Conservation (phyloP, 2,329 filamentous ascomycete genomes). For the Talaromyces sp. region DNA sequence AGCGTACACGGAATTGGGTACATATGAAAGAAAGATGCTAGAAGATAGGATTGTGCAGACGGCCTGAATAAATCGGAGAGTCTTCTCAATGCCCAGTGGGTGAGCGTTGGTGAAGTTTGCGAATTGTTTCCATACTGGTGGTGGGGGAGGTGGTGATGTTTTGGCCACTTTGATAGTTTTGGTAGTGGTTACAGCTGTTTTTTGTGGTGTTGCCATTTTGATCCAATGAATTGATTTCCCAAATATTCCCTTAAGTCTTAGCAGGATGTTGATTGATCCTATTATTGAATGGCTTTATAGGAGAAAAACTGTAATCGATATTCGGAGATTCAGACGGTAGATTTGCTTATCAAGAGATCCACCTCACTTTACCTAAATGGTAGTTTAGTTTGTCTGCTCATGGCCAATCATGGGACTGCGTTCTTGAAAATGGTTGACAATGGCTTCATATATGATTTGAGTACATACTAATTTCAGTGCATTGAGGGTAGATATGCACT, state of each 20-base stretch:
- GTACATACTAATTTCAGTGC: no score
- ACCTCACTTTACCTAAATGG: neutral
- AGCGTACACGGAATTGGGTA: slow-evolving; percentile 24
- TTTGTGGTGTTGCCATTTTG: neutral
- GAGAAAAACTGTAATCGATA: neutral
- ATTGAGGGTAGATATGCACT: no score
- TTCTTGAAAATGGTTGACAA: neutral
- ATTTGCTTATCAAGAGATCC: neutral
- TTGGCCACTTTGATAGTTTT: neutral
- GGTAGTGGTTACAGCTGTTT: neutral
- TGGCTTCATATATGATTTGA: neutral
- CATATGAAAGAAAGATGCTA: slow-evolving; percentile 11
- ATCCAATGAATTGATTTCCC: neutral
- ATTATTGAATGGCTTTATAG: no score
- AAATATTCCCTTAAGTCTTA: neutral
- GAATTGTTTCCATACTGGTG: slow-evolving; percentile 25
- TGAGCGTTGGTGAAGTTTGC: slow-evolving; percentile 31
- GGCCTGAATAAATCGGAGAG: slow-evolving; percentile 39
- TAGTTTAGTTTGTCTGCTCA: no score
- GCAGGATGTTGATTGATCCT: neutral
- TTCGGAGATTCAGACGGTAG: neutral
- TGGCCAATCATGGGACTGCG: neutral
- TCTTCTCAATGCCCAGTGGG: slow-evolving; percentile 37
- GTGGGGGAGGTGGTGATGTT: neutral
- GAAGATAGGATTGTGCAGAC: slow-evolving; percentile 31